These are phyloP conservation scores for Erythrophleum ivorense DNA, from an alignment of 331 rosid genomes.

Conservation along the genomic window DNA sequence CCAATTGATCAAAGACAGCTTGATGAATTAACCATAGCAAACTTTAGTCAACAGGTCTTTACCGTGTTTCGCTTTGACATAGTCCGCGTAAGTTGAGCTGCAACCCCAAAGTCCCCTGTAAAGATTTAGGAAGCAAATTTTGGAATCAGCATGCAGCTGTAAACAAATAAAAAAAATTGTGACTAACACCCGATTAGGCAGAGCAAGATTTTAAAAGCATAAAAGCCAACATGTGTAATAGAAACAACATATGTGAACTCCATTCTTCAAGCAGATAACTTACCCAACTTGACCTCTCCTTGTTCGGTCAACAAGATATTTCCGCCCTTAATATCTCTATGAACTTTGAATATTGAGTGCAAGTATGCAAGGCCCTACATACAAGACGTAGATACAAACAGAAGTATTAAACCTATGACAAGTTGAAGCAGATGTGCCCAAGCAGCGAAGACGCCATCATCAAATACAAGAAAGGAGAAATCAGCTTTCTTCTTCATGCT, in stretches of 20 bases:
- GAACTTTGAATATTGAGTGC: constrained; percentile 93
- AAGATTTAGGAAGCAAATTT: constrained; percentile 39
- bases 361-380: constrained; percentile 86
- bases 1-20: too few species aligned
- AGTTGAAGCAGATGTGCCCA: too few species aligned
- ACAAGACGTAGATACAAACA: too few species aligned
- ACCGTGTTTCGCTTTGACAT: constrained; percentile 99
- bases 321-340: constrained; percentile 95
- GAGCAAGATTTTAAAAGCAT: too few species aligned
- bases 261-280: constrained; percentile 45
- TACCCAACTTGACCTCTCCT: constrained; percentile 96
- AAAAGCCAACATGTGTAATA: too few species aligned
- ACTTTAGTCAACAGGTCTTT: too few species aligned
- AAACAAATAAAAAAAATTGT: constrained; percentile 16
- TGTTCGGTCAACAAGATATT: constrained; percentile 92
- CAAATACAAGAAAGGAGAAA: too few species aligned
- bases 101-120: constrained; percentile 97
- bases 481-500: too few species aligned
- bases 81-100: constrained; percentile 97
- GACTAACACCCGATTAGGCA: too few species aligned
- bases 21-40: too few species aligned
- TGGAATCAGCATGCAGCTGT: constrained; percentile 23
- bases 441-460: too few species aligned
- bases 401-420: too few species aligned
- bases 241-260: neutral